Percentiles rank a stretch among this genome's conserved stretches.
These are phyloP conservation scores for Talaromyces sp. DNA, from an alignment of 2,329 filamentous ascomycete species.

Conservation along the genomic window DNA sequence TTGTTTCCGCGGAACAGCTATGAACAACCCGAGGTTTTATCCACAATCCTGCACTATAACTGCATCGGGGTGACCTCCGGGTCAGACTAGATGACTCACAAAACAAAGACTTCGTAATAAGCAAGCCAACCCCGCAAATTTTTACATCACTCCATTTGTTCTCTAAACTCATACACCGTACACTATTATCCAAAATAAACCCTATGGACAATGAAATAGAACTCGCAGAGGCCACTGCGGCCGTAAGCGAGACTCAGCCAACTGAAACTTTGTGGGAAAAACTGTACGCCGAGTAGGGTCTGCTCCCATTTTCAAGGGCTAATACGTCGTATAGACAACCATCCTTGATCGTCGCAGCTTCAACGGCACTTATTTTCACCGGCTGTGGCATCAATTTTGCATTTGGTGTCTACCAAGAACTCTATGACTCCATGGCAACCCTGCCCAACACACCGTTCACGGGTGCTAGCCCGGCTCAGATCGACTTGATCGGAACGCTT, in stretches of 20 bases:
- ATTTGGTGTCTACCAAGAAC: constrained; percentile 38
- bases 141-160: background rate
- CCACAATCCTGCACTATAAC: background rate
- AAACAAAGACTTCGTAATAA: background rate
- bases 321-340: background rate
- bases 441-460: constrained; percentile 28
- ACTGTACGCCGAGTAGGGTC: background rate
- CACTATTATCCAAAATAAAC: background rate
- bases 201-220: background rate
- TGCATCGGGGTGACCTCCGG: background rate
- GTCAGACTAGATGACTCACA: background rate
- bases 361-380: constrained; percentile 27
- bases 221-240: background rate
- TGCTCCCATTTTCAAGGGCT: background rate
- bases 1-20: background rate
- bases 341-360: constrained; percentile 6
- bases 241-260: background rate
- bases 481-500: constrained; percentile 37
- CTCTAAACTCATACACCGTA: background rate
- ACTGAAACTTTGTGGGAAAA: background rate
- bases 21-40: background rate
- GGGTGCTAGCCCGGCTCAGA: constrained; percentile 30
- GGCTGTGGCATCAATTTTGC: constrained; percentile 35
- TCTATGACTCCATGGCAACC: constrained; percentile 31
- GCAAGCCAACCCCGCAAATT: background rate